phyloP scores from a whole-genome alignment of 805 yeast species.

The Starmerella apis region DNA sequence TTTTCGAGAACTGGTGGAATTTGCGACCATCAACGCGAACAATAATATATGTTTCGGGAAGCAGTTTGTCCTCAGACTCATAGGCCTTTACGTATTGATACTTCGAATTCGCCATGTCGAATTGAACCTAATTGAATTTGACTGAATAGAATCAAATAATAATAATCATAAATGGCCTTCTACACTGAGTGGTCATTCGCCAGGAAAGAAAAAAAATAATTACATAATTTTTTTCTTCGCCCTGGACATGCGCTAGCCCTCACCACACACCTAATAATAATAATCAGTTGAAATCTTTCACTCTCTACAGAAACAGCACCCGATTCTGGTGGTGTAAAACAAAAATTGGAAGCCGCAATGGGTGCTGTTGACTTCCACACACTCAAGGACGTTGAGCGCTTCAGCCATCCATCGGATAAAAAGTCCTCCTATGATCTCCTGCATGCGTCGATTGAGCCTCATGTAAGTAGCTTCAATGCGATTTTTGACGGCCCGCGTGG shows the following conservation, averaged over 20 bases:
- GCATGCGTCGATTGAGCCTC: slow-evolving; percentile 86
- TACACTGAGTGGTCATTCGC: background rate
- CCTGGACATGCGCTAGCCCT: background rate
- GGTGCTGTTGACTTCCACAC: slow-evolving; percentile 49
- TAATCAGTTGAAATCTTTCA: slow-evolving; percentile 5
- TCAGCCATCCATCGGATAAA: slow-evolving; percentile 81
- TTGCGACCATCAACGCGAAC: slow-evolving; percentile 89
- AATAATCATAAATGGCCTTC: background rate
- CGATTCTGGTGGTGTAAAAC: background rate
- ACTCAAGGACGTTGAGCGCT: slow-evolving; percentile 75
- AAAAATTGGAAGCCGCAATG: background rate
- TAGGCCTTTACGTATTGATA: slow-evolving; percentile 78
- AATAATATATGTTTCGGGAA: slow-evolving; percentile 74
- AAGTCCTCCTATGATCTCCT: slow-evolving; percentile 71
- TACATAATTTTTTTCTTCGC: slow-evolving; percentile 6
- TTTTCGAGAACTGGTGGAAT: slow-evolving; percentile 66
- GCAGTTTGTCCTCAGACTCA: slow-evolving; percentile 59
- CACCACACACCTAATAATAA: background rate
- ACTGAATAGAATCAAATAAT: too few species aligned
- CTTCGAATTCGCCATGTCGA: slow-evolving; percentile 62
- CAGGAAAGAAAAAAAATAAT: background rate
- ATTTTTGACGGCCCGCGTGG: slow-evolving; percentile 79
- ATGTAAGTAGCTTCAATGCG: slow-evolving; percentile 92
- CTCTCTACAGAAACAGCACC: background rate
- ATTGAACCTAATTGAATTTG: background rate